Evolutionary conservation across 2,329 filamentous ascomycete genomes (phyloP), one percentile per base, ranked within the genome.

Genomic region (Phaeosphaeriaceae sp.): DNA sequence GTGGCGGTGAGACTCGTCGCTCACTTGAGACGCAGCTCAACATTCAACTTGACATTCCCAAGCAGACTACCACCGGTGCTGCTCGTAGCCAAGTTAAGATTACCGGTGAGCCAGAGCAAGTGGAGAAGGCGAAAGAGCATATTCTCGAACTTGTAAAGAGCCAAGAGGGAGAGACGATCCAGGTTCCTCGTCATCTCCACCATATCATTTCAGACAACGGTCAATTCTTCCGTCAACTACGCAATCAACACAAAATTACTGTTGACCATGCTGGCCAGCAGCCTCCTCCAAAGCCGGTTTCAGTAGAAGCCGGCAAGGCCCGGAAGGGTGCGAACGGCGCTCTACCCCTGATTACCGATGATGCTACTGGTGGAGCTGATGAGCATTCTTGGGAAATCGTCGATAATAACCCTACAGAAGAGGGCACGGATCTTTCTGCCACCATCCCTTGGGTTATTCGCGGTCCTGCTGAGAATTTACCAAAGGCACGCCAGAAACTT

Each of bases 261-360:
- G 89, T 99, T 44, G 92, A 97, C 73, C 94, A 97, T 70, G 89
- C 86, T 46, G 92, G 92, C 36, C 86, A 94, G 52, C 78, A 87
- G 48, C 79, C 89, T 3, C 94, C 94, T 5, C 72, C 86, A 32
- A 92, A 87, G 76, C 83, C 88, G 75, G 83, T 34, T 64, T 76
- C 49, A 75, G 80, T 49, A 72, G 79, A 67, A 58, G 77, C 68
- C 54, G 70, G 67, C 53, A 74, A 69, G 56, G 70, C 76, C 36
- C 75, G 77, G 47, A 73, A 74, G 52, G 81, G 84, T 17, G 79
- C 80, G 32, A 87, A 84, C 56, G 84, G 83, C 36, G 82, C 84
- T 32, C 82, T 96, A 48, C 94, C 94, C n/a, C 76, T 99, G 61
- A 97, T 97, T 74, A 97, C 92, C 0, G 94, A 97, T 67, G 90